Conservation (phyloP, 495 filamentous ascomycete species). For the Penicillium lividum region DNA sequence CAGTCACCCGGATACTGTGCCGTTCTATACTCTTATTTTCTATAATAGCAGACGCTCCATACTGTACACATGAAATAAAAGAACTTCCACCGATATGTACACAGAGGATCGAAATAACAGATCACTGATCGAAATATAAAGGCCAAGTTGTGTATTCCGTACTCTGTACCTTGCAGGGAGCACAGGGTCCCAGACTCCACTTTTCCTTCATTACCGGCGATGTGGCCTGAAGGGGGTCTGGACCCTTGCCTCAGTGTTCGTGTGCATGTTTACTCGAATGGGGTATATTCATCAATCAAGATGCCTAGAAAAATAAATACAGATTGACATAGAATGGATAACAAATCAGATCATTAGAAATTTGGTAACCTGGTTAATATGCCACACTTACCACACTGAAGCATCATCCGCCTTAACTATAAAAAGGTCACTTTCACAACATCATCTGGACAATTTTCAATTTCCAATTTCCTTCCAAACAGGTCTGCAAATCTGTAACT, state of each 20-base stretch:
- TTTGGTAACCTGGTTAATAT: neutral
- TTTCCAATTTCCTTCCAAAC: neutral
- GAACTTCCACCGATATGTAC: too few relatives aligned
- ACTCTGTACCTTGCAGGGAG: constrained; percentile 7
- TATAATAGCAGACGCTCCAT: neutral
- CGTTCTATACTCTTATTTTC: constrained; percentile 1
- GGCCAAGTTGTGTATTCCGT: neutral
- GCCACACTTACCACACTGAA: constrained; percentile 2
- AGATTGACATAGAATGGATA: too few relatives aligned
- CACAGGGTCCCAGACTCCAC: constrained; percentile 18
- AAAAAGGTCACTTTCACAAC: neutral
- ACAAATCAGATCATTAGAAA: neutral
- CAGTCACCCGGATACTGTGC: constrained; percentile 3
- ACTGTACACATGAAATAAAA: too few relatives aligned
- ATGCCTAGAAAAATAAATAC: too few relatives aligned
- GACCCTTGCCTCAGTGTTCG: constrained; percentile 21
- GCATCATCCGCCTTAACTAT: neutral
- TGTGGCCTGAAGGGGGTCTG: constrained; percentile 26
- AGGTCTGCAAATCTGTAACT: neutral
- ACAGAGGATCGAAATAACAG: too few relatives aligned
- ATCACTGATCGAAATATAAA: too few relatives aligned
- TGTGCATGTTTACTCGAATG: constrained; percentile 23
- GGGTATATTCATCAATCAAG: neutral
- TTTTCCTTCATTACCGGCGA: constrained; percentile 12
- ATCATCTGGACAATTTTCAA: neutral